These are phyloP conservation scores for Alternaria triticina DNA, from an alignment of 2,329 filamentous ascomycete species.

Conservation along the genomic window DNA sequence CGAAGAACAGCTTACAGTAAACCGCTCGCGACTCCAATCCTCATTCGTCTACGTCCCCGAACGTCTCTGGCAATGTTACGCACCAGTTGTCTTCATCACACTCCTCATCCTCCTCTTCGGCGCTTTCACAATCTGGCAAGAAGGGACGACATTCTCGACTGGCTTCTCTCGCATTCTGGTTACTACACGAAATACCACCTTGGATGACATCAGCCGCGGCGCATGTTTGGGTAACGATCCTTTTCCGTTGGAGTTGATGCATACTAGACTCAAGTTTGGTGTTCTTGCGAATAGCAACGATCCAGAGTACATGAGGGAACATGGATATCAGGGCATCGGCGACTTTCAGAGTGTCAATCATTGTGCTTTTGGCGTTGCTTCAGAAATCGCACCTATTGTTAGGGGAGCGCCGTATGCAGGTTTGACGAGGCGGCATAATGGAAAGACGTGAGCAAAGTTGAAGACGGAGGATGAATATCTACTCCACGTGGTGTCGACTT, in stretches of 20 bases:
- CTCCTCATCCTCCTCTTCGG: slow-evolving; percentile 39
- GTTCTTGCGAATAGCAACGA: slow-evolving; percentile 41
- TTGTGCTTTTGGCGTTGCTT: slow-evolving; percentile 42
- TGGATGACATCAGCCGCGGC: slow-evolving; percentile 49
- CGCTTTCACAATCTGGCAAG: slow-evolving; percentile 37
- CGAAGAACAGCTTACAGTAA: slow-evolving; percentile 20
- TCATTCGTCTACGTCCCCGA: slow-evolving; percentile 40
- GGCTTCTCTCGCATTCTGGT: slow-evolving; percentile 46
- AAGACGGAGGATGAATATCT: background rate
- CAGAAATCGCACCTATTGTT: slow-evolving; percentile 30
- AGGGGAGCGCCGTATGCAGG: slow-evolving; percentile 35
- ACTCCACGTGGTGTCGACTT: no score
- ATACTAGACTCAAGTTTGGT: slow-evolving; percentile 47
- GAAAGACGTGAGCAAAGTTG: background rate
- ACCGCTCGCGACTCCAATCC: slow-evolving; percentile 31
- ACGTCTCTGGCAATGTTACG: slow-evolving; percentile 45
- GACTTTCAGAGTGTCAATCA: slow-evolving; percentile 27
- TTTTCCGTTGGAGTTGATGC: slow-evolving; percentile 47
- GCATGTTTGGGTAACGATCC: slow-evolving; percentile 50
- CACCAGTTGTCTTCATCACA: slow-evolving; percentile 39
- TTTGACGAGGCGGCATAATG: background rate
- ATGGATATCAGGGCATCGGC: slow-evolving; percentile 24
- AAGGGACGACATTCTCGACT: slow-evolving; percentile 45
- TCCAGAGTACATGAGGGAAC: slow-evolving; percentile 25
- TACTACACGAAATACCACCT: slow-evolving; percentile 43